A percentile compares a stretch with the other conserved stretches of the same genome.
Evolutionary conservation across 2,329 filamentous ascomycete genomes (phyloP).

Genomic region (Calonectria pauciramosa): DNA sequence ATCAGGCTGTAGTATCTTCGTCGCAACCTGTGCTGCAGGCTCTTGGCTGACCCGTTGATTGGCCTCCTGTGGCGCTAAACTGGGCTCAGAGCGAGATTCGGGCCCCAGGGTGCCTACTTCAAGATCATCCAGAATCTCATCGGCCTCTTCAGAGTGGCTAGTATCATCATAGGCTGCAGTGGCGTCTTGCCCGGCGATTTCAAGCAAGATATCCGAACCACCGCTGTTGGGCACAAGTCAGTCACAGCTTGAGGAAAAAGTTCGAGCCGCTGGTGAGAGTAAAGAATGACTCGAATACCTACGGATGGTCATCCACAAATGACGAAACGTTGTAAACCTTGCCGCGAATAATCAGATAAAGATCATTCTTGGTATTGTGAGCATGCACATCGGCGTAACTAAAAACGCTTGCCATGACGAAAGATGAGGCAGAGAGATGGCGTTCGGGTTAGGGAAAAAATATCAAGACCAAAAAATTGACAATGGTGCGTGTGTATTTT

Average conservation of each 20-base stretch:
- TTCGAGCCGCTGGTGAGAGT: not conserved
- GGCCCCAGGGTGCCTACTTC: slow-evolving; percentile 10
- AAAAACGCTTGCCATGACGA: slow-evolving; percentile 14
- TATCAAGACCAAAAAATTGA: not conserved
- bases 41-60: not conserved
- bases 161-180: slow-evolving; percentile 25
- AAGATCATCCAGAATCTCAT: slow-evolving; percentile 21
- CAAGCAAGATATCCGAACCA: slow-evolving; percentile 25
- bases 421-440: not conserved
- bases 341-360: slow-evolving; percentile 25
- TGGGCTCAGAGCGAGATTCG: slow-evolving; percentile 55
- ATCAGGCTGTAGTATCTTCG: slow-evolving; percentile 70
- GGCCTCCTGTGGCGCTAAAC: not conserved
- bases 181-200: slow-evolving; percentile 30
- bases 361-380: slow-evolving; percentile 24
- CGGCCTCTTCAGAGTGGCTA: slow-evolving; percentile 26
- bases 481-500: not conserved
- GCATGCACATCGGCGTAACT: slow-evolving; percentile 15
- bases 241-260: not conserved
- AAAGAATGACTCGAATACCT: not conserved
- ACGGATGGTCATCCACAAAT: slow-evolving; percentile 23
- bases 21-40: not conserved
- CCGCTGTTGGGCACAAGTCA: slow-evolving; percentile 17
- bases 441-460: not conserved
- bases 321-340: slow-evolving; percentile 21